phyloP scores from a whole-genome alignment of 805 yeast genomes.

The Pichia cephalocereana region DNA sequence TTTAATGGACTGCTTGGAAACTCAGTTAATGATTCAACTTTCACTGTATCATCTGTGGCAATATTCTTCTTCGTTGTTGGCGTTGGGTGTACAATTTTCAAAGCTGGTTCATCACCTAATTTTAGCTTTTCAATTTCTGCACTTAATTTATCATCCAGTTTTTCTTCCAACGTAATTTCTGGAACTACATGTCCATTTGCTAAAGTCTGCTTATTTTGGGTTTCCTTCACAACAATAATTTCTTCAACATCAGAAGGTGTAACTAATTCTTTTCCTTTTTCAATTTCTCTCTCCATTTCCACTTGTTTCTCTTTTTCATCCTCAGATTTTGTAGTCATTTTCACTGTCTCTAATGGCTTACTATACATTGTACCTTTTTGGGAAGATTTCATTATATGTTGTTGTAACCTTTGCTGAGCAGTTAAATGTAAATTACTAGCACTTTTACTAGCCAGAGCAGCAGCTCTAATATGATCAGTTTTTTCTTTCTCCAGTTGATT shows the following conservation, averaged over 20 bases:
- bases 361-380: conserved; percentile 24
- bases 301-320: background rate
- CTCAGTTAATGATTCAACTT: background rate
- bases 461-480: conserved; percentile 1
- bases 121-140: background rate
- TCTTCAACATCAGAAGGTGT: background rate
- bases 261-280: background rate
- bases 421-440: conserved; percentile 14
- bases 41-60: background rate
- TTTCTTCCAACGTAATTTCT: too few relatives aligned
- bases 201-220: too few relatives aligned
- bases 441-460: conserved; percentile 13
- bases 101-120: background rate
- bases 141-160: background rate
- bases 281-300: background rate
- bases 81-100: background rate
- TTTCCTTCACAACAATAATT: background rate
- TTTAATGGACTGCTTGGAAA: conserved; percentile 24
- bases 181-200: too few relatives aligned
- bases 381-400: conserved; percentile 25
- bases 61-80: background rate
- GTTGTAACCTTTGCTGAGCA: conserved; percentile 29
- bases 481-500: conserved; percentile 9
- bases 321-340: conserved; percentile 7
- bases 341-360: conserved; percentile 18